phyloP scores from a whole-genome alignment of 345 rosid genomes.

The Lepidium sativum region DNA sequence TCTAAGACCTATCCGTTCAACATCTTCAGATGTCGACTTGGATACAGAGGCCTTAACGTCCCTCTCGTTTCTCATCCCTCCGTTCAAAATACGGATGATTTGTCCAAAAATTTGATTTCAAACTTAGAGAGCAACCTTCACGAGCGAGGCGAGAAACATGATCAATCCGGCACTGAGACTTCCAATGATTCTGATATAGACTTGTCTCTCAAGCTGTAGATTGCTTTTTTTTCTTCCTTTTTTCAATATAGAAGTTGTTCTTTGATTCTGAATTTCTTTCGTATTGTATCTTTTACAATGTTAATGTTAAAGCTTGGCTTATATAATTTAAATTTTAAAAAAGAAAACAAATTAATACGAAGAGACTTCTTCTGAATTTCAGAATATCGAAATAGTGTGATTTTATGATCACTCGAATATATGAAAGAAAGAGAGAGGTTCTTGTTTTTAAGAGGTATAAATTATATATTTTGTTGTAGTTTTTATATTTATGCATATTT shows the following conservation, averaged over 20 bases:
- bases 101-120: slow-evolving; percentile 18
- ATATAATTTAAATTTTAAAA: background rate
- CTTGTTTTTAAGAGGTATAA: background rate
- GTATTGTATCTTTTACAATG: background rate
- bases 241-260: background rate
- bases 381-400: background rate
- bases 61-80: slow-evolving; percentile 16
- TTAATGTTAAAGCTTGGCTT: slow-evolving; percentile 1
- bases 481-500: too few species aligned
- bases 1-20: slow-evolving; percentile 23
- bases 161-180: slow-evolving; percentile 3
- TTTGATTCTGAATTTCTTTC: background rate
- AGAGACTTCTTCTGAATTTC: too few species aligned
- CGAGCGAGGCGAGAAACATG: background rate
- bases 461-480: too few species aligned
- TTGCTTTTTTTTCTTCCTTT: background rate
- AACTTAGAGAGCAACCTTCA: slow-evolving; percentile 13
- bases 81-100: slow-evolving; percentile 8
- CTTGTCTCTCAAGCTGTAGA: slow-evolving; percentile 27
- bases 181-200: slow-evolving; percentile 18
- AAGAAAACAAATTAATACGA: too few species aligned
- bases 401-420: background rate
- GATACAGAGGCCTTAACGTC: slow-evolving; percentile 21
- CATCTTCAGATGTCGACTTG: slow-evolving; percentile 14
- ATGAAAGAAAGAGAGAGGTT: background rate